Evolutionary conservation across 371 early-diverging fungal species (phyloP), one percentile per base, ranked within the genome.

Genomic region (Actinomortierella ambigua): DNA sequence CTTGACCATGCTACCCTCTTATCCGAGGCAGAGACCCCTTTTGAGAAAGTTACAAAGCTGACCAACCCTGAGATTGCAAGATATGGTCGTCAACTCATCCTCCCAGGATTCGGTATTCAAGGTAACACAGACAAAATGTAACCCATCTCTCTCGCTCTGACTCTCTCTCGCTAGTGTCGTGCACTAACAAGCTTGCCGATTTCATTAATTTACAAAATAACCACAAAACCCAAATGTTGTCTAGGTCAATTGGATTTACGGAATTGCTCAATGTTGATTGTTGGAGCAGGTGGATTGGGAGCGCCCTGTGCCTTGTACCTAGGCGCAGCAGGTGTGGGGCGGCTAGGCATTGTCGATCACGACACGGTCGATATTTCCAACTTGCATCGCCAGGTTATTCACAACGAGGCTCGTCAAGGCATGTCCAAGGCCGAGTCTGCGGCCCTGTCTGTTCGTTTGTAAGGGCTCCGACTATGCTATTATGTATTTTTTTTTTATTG

Each of bases 271-370:
- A 91, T 98, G 39, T 78, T 99, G 15, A 81, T 99, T 2, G 96
- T 99, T 0, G 99, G 99, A 2, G 93, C 97, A 11, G 99, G 99
- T 40, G 99, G 99, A 0, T 83, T 99, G 7, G 99, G 99, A 0
- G 85, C 95, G 0, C 96, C 99, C 2, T 90, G 89, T 14, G 80
- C 89, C 0, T 79, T 98, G 60, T 99, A 99, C 77, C 84, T 99
- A 5, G 93, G 95, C 3, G 90, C 95, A 5, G 93, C 93, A 39
- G 99, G 99, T 9, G 82, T 99, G 11, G 96, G 91, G 7, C 82
- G 84, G 17, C 64, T 99, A 6, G 99, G 99, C 17, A 90, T 99
- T 29, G 89, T 97, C 1, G 99, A 99, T 77, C 90, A 95, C 77
- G 99, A 99, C 73, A 78, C 66, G 0, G 96, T 99, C 1, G 99